Percentiles rank a stretch among this genome's conserved stretches.
Evolutionary conservation across 805 yeast genomes (phyloP).

Genomic region (Nakazawaea molendinolei): DNA sequence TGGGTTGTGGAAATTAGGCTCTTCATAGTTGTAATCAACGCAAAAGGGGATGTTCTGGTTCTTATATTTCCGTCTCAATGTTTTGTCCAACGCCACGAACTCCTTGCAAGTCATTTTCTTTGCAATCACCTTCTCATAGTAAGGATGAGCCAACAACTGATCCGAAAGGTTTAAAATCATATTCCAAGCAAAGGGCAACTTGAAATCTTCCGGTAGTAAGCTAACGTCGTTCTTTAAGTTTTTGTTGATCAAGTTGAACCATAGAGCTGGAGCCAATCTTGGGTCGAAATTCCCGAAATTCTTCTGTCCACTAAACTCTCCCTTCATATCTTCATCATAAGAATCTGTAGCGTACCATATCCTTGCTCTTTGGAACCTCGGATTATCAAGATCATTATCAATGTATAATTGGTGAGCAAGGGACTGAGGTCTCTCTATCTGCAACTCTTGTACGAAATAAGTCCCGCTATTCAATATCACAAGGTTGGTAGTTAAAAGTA

Average conservation of each 20-base stretch:
- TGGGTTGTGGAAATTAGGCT: background rate
- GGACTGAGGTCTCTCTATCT: slow-evolving; percentile 2
- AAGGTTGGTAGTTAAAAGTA: background rate
- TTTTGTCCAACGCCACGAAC: slow-evolving; percentile 2
- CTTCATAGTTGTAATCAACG: background rate
- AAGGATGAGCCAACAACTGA: background rate
- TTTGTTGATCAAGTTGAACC: slow-evolving; percentile 14
- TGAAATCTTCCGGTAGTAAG: slow-evolving; percentile 1
- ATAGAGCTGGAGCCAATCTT: slow-evolving; percentile 15
- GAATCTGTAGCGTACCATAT: slow-evolving; percentile 2
- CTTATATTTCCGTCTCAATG: background rate
- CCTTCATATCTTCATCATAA: slow-evolving; percentile 1
- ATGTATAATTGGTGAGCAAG: background rate
- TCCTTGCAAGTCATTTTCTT: slow-evolving; percentile 1
- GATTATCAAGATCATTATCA: slow-evolving; percentile 3
- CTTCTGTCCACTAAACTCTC: background rate
- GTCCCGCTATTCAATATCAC: background rate
- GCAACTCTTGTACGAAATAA: background rate
- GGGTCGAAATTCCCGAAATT: slow-evolving; percentile 14
- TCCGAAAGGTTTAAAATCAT: slow-evolving; percentile 3
- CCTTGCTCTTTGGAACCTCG: slow-evolving; percentile 7
- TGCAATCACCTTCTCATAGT: background rate
- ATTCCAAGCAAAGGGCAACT: slow-evolving; percentile 13
- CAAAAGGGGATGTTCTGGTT: slow-evolving; percentile 1
- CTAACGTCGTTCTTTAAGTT: slow-evolving; percentile 11